A percentile compares a stretch with the other conserved stretches of the same genome.
Conservation (phyloP, 2,329 filamentous ascomycete species). For the Xylaria polymorpha region DNA sequence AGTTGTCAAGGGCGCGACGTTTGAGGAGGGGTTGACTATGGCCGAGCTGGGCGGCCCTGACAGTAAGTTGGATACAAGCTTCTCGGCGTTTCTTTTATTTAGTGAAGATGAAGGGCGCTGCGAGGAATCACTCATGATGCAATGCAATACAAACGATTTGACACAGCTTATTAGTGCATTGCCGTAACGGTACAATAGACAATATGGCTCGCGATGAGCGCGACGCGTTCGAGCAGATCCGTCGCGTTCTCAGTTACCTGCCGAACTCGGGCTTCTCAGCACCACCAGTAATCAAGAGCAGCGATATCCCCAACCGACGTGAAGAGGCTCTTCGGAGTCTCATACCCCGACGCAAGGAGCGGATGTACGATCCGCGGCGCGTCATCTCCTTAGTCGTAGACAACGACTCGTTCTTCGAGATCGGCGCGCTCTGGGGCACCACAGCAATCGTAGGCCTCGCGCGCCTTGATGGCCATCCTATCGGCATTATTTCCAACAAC, state of each 20-base stretch:
- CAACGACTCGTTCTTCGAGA: conserved; percentile 36
- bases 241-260: conserved; percentile 32
- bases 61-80: conserved; percentile 19
- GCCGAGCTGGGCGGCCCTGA: conserved; percentile 35
- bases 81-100: not conserved
- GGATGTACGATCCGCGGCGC: conserved; percentile 36
- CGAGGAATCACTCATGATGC: not conserved
- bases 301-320: conserved; percentile 27
- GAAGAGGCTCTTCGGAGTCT: conserved; percentile 33
- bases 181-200: conserved; percentile 37
- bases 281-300: conserved; percentile 30
- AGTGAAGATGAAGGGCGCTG: not conserved
- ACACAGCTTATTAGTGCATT: conserved; percentile 30
- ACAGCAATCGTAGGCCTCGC: conserved; percentile 37
- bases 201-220: conserved; percentile 34
- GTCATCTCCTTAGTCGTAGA: conserved; percentile 32
- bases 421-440: conserved; percentile 36
- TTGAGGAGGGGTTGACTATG: conserved; percentile 35
- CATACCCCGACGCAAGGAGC: conserved; percentile 36
- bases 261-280: conserved; percentile 36
- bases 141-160: not conserved
- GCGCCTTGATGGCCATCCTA: conserved; percentile 28
- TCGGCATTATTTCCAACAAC: conserved; percentile 36
- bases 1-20: conserved; percentile 34
- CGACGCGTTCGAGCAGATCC: conserved; percentile 36